A percentile compares a stretch with the other conserved stretches of the same genome.
These are phyloP conservation scores for Trametes cinnabarina DNA, from an alignment of 768 basidiomycete species.

Conservation along the genomic window DNA sequence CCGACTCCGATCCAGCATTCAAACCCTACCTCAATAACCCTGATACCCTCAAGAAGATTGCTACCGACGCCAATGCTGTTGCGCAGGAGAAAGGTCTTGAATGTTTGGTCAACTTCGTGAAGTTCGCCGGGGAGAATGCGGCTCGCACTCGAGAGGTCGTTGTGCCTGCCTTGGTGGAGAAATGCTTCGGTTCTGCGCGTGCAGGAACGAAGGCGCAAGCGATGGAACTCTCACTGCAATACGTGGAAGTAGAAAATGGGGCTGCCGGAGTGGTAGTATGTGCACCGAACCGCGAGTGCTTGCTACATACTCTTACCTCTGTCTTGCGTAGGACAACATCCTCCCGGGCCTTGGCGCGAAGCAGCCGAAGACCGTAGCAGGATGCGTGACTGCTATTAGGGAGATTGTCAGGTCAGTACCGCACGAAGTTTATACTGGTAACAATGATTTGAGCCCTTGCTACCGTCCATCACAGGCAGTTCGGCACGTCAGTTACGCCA, in stretches of 20 bases:
- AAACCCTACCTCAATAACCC: constrained; percentile 79
- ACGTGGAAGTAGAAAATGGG: constrained; percentile 90
- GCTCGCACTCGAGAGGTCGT: constrained; percentile 78
- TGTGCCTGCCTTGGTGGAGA: constrained; percentile 91
- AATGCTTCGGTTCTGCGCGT: constrained; percentile 88
- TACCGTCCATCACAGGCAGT: constrained; percentile 47
- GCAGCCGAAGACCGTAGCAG: constrained; percentile 91
- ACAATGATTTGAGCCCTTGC: not conserved
- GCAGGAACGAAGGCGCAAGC: constrained; percentile 89
- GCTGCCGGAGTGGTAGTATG: constrained; percentile 87
- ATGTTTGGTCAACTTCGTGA: constrained; percentile 79
- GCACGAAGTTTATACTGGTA: too few species aligned
- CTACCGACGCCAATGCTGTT: constrained; percentile 88
- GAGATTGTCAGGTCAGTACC: constrained; percentile 79
- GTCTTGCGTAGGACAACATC: constrained; percentile 51
- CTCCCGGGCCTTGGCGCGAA: constrained; percentile 86
- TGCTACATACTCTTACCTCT: not conserved
- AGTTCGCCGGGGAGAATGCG: constrained; percentile 87
- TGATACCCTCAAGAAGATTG: constrained; percentile 82
- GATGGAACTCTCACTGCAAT: constrained; percentile 81
- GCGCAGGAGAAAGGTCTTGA: constrained; percentile 98
- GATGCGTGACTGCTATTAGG: constrained; percentile 70
- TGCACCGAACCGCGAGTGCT: constrained; percentile 25
- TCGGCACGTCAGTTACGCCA: constrained; percentile 74
- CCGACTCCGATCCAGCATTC: constrained; percentile 93